Base-by-base conservation (phyloP, 306 rosid genomes). In the Boehmeria nivea region DNA sequence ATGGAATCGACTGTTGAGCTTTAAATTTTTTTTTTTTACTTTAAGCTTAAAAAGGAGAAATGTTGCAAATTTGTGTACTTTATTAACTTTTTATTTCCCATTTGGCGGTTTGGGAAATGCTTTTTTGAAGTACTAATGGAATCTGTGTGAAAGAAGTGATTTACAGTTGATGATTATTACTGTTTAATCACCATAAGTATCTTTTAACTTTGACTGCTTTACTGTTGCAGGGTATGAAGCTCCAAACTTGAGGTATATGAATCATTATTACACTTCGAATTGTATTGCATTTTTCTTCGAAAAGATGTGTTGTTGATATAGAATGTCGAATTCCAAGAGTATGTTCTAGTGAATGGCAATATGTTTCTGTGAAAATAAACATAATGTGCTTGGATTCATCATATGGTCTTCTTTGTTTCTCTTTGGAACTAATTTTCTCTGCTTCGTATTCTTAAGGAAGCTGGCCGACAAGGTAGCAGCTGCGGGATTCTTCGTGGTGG, bases 391-490 rank as follows among this genome's bases (percentile, higher is more conserved):
- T 25, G 25, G 24, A 6, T 38, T 18, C 16, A 1, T 39, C 6
- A 6, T 39, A 20, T 18, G 24, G 12, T 51, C 25, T 20, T 39
- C 23, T 59, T 22, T 56, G n/a, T 18, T 16, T 23, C 39, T 14
- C 21, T 21, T 52, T 17, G 28, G 27, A 57, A 59, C 53, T 65
- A 33, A 66, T 37, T 2, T 21, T 13, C 16, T 21, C 14, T 61
- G 26, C 50, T 37, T 46, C n/a, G 4, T 59, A 17, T 20, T 68
- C 6, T 66, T 64, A 59, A 85, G 97, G 86, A 83, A 85, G 70
- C 81, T 89, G 33, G 97, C 95, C 27, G 95, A 89, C 78, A 83
- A 85, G 67, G 65, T 81, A 72, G 86, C 87, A 16, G 81, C 79
- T 58, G 78, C 82, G 37, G 89, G 97, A 39, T 89, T 76, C 72